phyloP scores from a whole-genome alignment of 148 eudicot species.

The Spergularia marina region DNA sequence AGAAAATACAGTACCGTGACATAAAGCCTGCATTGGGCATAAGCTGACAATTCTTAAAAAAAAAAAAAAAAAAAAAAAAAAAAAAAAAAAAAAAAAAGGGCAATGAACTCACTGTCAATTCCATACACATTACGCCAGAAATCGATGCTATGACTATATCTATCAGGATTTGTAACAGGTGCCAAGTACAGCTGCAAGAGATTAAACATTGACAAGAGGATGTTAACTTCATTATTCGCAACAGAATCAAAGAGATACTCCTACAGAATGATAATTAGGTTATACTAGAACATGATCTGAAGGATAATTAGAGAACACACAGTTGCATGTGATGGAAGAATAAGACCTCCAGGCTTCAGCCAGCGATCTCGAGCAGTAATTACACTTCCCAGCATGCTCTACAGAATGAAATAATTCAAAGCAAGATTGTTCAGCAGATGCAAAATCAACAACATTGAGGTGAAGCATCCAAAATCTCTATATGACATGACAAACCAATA shows the following conservation, averaged over 20 bases:
- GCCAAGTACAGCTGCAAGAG: slow-evolving; percentile 86
- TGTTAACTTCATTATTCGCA: slow-evolving; percentile 11
- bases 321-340: slow-evolving; percentile 93
- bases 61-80: neutral
- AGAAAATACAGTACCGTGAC: neutral
- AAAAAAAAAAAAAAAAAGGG: neutral
- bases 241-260: slow-evolving; percentile 5
- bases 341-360: slow-evolving; percentile 99
- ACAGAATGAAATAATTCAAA: slow-evolving; percentile 15
- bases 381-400: slow-evolving; percentile 99
- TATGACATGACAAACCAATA: neutral
- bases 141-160: slow-evolving; percentile 83
- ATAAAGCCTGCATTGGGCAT: neutral
- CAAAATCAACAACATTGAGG: neutral
- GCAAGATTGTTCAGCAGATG: neutral
- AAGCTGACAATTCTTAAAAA: neutral
- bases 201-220: slow-evolving; percentile 23
- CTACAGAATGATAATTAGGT: neutral
- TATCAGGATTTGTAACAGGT: slow-evolving; percentile 86
- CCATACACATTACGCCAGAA: slow-evolving; percentile 99
- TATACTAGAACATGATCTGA: slow-evolving; percentile 3
- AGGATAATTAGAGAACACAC: slow-evolving; percentile 34
- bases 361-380: slow-evolving; percentile 95
- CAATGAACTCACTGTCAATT: slow-evolving; percentile 62
- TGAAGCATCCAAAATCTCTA: neutral